phyloP scores from a whole-genome alignment of 2,329 filamentous ascomycete genomes.

The Aspergillus hiratsukae region DNA sequence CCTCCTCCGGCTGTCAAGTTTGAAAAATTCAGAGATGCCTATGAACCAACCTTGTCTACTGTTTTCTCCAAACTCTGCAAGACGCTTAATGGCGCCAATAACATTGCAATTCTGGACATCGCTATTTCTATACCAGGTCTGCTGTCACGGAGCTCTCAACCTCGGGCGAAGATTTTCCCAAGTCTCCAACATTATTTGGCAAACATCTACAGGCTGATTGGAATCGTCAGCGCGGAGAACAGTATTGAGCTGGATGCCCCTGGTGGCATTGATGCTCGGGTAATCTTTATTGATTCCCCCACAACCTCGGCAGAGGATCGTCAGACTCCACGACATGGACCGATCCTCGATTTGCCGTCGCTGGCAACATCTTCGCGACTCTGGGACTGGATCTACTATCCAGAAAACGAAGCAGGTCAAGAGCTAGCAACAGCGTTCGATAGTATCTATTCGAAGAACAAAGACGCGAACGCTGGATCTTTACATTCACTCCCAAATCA shows the following conservation, averaged over 20 bases:
- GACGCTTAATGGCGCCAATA: constrained; percentile 26
- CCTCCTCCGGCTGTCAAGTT: constrained; percentile 55
- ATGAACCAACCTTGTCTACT: constrained; percentile 54
- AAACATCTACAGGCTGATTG: constrained; percentile 72
- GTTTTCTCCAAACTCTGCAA: constrained; percentile 50
- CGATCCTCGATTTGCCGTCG: constrained; percentile 47
- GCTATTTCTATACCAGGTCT: constrained; percentile 63
- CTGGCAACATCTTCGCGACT: constrained; percentile 39
- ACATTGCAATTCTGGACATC: constrained; percentile 47
- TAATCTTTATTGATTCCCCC: constrained; percentile 66
- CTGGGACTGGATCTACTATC: constrained; percentile 31
- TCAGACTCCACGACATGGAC: constrained; percentile 36
- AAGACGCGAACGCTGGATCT: constrained; percentile 14
- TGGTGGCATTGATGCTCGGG: constrained; percentile 69
- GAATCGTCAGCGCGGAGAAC: constrained; percentile 63
- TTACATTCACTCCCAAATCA: constrained; percentile 19
- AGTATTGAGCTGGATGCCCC: constrained; percentile 60
- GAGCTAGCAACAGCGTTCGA: constrained; percentile 32
- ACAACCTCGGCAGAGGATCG: constrained; percentile 7
- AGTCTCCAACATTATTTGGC: constrained; percentile 71
- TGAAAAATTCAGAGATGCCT: constrained; percentile 53
- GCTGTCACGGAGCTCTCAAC: constrained; percentile 45
- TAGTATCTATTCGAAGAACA: constrained; percentile 19
- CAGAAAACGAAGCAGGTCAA: constrained; percentile 24
- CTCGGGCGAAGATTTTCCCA: constrained; percentile 58